phyloP scores from a whole-genome alignment of 306 rosid genomes.

The Spatholobus suberectus region DNA sequence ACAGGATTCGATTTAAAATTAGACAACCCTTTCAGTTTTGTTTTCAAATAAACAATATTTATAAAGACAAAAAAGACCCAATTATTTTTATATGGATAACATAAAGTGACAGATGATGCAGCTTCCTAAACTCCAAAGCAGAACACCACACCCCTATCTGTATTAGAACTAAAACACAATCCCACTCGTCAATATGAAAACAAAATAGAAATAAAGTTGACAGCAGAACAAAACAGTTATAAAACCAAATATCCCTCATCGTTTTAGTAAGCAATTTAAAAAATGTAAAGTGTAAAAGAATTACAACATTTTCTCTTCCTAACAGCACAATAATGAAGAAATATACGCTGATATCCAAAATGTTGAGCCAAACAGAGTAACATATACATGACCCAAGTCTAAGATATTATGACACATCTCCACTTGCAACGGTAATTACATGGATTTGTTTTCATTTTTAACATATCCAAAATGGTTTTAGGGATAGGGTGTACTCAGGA shows the following conservation, averaged over 20 bases:
- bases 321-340: neutral
- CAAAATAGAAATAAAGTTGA: neutral
- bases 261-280: neutral
- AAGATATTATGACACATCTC: neutral
- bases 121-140: conserved; percentile 11
- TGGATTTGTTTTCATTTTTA: neutral
- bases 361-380: neutral
- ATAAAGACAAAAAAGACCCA: neutral
- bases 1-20: neutral
- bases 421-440: neutral
- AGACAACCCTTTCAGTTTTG: neutral
- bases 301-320: neutral
- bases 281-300: neutral
- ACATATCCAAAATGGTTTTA: neutral
- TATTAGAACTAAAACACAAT: conserved; percentile 25
- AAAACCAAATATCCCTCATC: neutral
- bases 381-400: neutral
- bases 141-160: neutral
- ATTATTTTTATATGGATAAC: neutral
- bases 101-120: neutral
- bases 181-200: neutral
- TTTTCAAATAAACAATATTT: conserved; percentile 1
- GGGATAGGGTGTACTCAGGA: neutral
- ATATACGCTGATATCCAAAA: neutral
- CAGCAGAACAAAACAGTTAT: neutral